Evolutionary conservation across 2,329 filamentous ascomycete species (phyloP), one percentile per base, ranked within the genome.

Genomic region (Aspergillus fumigatus): DNA sequence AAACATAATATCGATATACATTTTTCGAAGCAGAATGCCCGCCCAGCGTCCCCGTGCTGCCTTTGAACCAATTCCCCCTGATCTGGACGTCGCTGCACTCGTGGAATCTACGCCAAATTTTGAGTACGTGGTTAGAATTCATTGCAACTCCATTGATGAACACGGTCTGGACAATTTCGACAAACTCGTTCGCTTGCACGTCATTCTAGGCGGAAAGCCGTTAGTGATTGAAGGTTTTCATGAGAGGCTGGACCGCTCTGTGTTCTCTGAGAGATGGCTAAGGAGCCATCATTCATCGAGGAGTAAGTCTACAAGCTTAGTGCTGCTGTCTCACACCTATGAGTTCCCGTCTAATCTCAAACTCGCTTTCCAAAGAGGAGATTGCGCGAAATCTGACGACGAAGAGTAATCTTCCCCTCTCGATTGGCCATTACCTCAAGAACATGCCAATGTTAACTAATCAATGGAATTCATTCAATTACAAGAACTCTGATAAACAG

Each of bases 161-260:
- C 84, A 95, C 56, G 89, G 90, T 1, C 80, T 89, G 23, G 84
- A 89, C 51, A 84, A 87, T 38, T 95, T 99, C 59, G 92, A 97
- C 73, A 90, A 90, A 72, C 82, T 97, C 9, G 87, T 97, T 0
- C 77, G 88, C 49, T 80, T 92, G 6, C 89, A 96, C 73, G 92
- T 97, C 17, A 87, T 97, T 52, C 81, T 88, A 50, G 88, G 87
- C 26, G 94, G 94, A 2, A 92, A 91, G 64, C 94, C 94, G 2
- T 79, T 99, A 6, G 89, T 97, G 10, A 88, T 99, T 54, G 91
- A 96, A 67, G 91, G 91, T 19, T 97, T 94, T 81, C 84, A 96
- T 59, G 79, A 85, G 38, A 81, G 84, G 29, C 76, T 97, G 45
- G 89, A 94, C 52, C 83, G 84, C 47, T 84, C 85, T 75, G 84